Conservation (phyloP, 805 yeast genomes). For the Wickerhamiella domercqiae region DNA sequence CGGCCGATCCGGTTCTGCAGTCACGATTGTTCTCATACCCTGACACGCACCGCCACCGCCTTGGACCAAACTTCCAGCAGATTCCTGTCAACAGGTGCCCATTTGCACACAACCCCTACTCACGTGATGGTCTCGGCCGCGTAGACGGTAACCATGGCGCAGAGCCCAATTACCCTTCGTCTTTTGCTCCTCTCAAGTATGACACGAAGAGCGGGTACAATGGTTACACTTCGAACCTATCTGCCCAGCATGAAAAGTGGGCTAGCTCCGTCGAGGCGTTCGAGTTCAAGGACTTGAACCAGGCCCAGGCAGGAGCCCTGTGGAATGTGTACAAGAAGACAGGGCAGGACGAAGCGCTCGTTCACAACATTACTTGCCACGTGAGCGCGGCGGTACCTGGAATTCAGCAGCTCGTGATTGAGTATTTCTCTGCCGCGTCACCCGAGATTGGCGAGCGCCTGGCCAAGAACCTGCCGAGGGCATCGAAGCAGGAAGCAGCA, state of each 20-base stretch:
- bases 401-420: constrained; percentile 66
- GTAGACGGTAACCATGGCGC: constrained; percentile 33
- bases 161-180: constrained; percentile 39
- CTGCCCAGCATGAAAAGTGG: constrained; percentile 58
- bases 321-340: constrained; percentile 67
- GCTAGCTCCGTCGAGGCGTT: constrained; percentile 66
- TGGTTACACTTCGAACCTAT: constrained; percentile 1
- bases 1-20: constrained; percentile 66
- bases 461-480: constrained; percentile 1
- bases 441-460: constrained; percentile 52
- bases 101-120: constrained; percentile 28
- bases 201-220: constrained; percentile 13
- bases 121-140: constrained; percentile 49
- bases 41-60: constrained; percentile 64
- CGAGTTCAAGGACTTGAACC: constrained; percentile 81
- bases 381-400: constrained; percentile 48
- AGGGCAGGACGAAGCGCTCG: constrained; percentile 71
- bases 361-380: constrained; percentile 73
- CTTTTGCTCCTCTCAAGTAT: constrained; percentile 24
- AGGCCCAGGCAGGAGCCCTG: constrained; percentile 56
- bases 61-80: constrained; percentile 54
- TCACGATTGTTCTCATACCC: constrained; percentile 61
- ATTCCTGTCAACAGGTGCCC: constrained; percentile 55
- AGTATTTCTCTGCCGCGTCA: constrained; percentile 59
- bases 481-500: constrained; percentile 1